Conservation (phyloP, 2,329 filamentous ascomycete genomes). For the Moelleriella libera region DNA sequence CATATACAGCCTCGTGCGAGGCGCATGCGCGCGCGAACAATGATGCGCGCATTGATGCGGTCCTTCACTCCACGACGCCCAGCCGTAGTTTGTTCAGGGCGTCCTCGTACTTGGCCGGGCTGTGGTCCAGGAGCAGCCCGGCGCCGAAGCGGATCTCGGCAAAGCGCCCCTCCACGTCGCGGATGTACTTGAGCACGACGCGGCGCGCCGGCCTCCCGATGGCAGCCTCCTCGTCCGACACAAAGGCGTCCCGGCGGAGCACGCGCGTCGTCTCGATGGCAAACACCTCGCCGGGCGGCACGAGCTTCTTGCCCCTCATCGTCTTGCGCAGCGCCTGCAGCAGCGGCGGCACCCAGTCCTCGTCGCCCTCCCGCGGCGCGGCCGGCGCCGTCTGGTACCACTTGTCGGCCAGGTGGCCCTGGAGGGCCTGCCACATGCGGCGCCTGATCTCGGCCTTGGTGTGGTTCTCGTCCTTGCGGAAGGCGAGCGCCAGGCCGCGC, state of each 20-base stretch:
- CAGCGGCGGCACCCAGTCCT: slow-evolving; percentile 55
- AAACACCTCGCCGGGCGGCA: slow-evolving; percentile 67
- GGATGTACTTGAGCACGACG: slow-evolving; percentile 55
- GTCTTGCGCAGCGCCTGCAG: slow-evolving; percentile 50
- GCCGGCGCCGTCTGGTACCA: slow-evolving; percentile 31
- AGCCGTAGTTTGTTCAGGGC: slow-evolving; percentile 45
- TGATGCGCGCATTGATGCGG: neutral
- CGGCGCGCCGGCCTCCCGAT: slow-evolving; percentile 54
- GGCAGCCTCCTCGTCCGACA: slow-evolving; percentile 27
- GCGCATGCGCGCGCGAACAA: no score
- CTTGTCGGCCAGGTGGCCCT: slow-evolving; percentile 44
- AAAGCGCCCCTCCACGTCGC: slow-evolving; percentile 57
- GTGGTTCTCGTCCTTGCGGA: slow-evolving; percentile 56
- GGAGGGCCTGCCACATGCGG: slow-evolving; percentile 51
- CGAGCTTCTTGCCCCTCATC: slow-evolving; percentile 55
- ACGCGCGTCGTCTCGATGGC: slow-evolving; percentile 55
- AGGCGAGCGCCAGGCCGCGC: slow-evolving; percentile 55
- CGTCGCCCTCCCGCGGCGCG: slow-evolving; percentile 35
- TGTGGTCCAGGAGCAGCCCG: slow-evolving; percentile 65
- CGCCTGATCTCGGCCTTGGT: slow-evolving; percentile 53
- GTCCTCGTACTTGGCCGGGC: slow-evolving; percentile 58
- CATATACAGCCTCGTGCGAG: no score
- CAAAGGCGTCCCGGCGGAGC: slow-evolving; percentile 51
- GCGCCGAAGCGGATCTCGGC: slow-evolving; percentile 57
- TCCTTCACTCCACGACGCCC: slow-evolving; percentile 24